phyloP scores from a whole-genome alignment of 192 early-diverging fungal species.

The Podila epigama region DNA sequence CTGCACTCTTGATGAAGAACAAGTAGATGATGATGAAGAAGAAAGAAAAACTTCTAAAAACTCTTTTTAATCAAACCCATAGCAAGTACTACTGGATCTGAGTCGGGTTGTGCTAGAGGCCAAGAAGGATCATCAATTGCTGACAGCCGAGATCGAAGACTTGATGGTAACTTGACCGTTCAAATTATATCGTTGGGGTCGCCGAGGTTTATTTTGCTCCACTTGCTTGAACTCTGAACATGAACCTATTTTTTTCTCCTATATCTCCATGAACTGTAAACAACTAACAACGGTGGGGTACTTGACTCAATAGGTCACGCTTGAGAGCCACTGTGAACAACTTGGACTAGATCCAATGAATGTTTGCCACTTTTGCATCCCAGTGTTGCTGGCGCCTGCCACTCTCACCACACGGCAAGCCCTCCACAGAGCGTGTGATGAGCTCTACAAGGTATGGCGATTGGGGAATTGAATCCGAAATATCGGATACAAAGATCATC shows the following conservation, averaged over 20 bases:
- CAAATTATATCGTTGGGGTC: too few relatives aligned
- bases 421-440: constrained; percentile 25
- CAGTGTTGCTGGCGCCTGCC: constrained; percentile 10
- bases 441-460: constrained; percentile 20
- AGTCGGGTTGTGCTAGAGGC: constrained; percentile 48
- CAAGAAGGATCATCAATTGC: constrained; percentile 32
- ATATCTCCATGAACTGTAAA: not conserved
- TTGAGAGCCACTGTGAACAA: constrained; percentile 28
- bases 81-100: constrained; percentile 56
- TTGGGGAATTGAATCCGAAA: too few relatives aligned
- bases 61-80: too few relatives aligned
- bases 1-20: too few relatives aligned
- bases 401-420: constrained; percentile 23
- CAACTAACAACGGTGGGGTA: not conserved
- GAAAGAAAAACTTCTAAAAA: too few relatives aligned
- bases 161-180: constrained; percentile 51
- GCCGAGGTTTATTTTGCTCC: too few relatives aligned
- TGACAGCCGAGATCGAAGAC: constrained; percentile 60
- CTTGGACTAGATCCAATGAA: constrained; percentile 39
- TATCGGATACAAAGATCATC: not conserved
- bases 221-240: not conserved
- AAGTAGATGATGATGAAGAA: too few relatives aligned
- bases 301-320: constrained; percentile 4
- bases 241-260: constrained; percentile 2
- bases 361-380: constrained; percentile 20